phyloP scores from a whole-genome alignment of 768 basidiomycete species.

The Suillus discolor region DNA sequence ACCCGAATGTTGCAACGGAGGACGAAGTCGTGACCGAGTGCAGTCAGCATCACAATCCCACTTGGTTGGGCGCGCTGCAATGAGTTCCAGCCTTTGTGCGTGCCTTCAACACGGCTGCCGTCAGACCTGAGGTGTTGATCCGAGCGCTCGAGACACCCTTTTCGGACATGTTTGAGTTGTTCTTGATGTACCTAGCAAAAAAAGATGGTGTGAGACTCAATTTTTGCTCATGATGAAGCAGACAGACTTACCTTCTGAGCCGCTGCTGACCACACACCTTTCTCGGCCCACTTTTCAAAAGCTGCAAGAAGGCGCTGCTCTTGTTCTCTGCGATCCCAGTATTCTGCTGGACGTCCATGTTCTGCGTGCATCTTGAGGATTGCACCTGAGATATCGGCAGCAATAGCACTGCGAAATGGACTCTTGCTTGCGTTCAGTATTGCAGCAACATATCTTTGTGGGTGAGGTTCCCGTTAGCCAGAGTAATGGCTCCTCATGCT shows the following conservation, averaged over 20 bases:
- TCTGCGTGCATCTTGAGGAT: constrained; percentile 16
- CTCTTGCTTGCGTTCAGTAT: constrained; percentile 18
- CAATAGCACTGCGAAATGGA: constrained; percentile 4
- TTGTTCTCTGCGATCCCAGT: constrained; percentile 22
- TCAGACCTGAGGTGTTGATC: constrained; percentile 17
- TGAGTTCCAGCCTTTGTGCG: constrained; percentile 32
- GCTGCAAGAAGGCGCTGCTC: constrained; percentile 12
- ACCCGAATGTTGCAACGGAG: constrained; percentile 23
- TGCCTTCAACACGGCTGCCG: constrained; percentile 32
- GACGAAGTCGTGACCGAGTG: constrained; percentile 25
- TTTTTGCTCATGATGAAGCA: background rate
- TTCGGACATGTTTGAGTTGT: background rate
- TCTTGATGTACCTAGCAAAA: background rate
- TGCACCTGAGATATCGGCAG: constrained; percentile 12
- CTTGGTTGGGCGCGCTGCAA: constrained; percentile 22
- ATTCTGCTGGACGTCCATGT: constrained; percentile 13
- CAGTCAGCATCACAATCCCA: constrained; percentile 22
- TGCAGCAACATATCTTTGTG: constrained; percentile 15
- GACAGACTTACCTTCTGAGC: background rate
- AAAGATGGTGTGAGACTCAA: background rate
- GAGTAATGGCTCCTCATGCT: background rate
- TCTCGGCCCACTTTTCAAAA: background rate
- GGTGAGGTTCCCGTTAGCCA: background rate
- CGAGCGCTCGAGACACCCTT: background rate
- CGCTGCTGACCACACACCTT: background rate